Evolutionary conservation across 2,329 filamentous ascomycete species (phyloP).

Genomic region (Alternaria sp.): DNA sequence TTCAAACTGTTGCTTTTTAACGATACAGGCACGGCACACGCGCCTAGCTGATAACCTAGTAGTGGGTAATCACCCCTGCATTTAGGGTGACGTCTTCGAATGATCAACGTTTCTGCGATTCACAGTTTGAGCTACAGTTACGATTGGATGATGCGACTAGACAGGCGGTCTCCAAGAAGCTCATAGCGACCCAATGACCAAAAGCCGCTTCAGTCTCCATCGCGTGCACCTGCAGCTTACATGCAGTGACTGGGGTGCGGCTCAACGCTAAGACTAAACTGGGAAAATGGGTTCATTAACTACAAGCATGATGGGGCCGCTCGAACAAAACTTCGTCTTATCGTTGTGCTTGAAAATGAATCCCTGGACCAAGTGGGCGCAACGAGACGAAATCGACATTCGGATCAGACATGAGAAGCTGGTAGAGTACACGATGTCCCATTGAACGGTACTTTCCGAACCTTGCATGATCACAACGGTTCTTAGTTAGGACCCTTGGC

Average conservation of each 20-base stretch:
- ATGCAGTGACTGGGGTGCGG: conserved; percentile 13
- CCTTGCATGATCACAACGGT: background rate
- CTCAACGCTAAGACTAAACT: conserved; percentile 22
- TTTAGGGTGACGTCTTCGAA: conserved; percentile 1
- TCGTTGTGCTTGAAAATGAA: conserved; percentile 4
- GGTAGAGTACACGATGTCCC: background rate
- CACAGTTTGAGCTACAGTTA: conserved; percentile 12
- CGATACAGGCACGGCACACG: background rate
- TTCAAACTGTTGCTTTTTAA: background rate
- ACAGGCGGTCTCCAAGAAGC: conserved; percentile 10
- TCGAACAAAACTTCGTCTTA: conserved; percentile 3
- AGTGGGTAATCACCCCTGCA: background rate
- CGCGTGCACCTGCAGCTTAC: conserved; percentile 25
- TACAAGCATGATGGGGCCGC: conserved; percentile 11
- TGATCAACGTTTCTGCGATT: background rate
- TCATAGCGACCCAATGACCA: conserved; percentile 19
- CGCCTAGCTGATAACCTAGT: conserved; percentile 1
- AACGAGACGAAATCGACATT: background rate
- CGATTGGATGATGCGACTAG: conserved; percentile 12
- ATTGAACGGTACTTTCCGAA: background rate
- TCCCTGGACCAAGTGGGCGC: background rate
- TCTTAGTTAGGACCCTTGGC: conserved; percentile 6
- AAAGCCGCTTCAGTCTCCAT: conserved; percentile 9
- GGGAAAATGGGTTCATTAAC: conserved; percentile 27
- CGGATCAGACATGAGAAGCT: background rate